Conservation (phyloP, 2,329 filamentous ascomycete genomes). For the Coleophoma cylindrospora region DNA sequence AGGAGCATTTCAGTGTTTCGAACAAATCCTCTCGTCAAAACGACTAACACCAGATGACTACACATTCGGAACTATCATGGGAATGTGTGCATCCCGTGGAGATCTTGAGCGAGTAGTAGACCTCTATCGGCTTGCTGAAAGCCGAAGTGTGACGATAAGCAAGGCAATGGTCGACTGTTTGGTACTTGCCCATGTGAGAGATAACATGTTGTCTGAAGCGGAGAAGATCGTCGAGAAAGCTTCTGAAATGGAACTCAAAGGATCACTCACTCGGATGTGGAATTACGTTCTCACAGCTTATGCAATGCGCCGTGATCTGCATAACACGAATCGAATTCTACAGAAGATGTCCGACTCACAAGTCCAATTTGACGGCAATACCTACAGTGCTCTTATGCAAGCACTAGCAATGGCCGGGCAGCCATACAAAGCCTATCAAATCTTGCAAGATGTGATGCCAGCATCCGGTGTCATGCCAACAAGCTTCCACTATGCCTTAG, state of each 20-base stretch:
- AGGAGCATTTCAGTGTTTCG: slow-evolving; percentile 60
- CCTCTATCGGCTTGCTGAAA: slow-evolving; percentile 58
- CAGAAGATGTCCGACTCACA: slow-evolving; percentile 46
- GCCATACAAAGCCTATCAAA: slow-evolving; percentile 48
- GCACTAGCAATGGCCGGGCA: slow-evolving; percentile 45
- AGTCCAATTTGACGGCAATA: slow-evolving; percentile 48
- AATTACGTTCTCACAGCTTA: slow-evolving; percentile 71
- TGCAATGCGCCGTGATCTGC: slow-evolving; percentile 56
- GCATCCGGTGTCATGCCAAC: slow-evolving; percentile 35
- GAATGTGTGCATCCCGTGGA: slow-evolving; percentile 63
- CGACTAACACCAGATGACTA: slow-evolving; percentile 50
- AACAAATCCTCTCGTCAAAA: slow-evolving; percentile 44
- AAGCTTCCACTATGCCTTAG: slow-evolving; percentile 46
- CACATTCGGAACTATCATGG: slow-evolving; percentile 71
- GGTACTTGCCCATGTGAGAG: slow-evolving; percentile 62
- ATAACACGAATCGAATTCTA: slow-evolving; percentile 47
- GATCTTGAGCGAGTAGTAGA: slow-evolving; percentile 66
- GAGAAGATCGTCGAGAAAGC: slow-evolving; percentile 54
- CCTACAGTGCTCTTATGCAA: slow-evolving; percentile 58
- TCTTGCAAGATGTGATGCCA: slow-evolving; percentile 45
- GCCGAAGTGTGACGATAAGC: slow-evolving; percentile 43
- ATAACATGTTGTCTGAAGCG: slow-evolving; percentile 48
- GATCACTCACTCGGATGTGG: slow-evolving; percentile 63
- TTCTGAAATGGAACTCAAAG: slow-evolving; percentile 42
- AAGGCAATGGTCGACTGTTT: slow-evolving; percentile 58